Evolutionary conservation across 1,284 basidiomycete species (phyloP), one percentile per base, ranked within the genome.

Genomic region (Trichosporon sp.): DNA sequence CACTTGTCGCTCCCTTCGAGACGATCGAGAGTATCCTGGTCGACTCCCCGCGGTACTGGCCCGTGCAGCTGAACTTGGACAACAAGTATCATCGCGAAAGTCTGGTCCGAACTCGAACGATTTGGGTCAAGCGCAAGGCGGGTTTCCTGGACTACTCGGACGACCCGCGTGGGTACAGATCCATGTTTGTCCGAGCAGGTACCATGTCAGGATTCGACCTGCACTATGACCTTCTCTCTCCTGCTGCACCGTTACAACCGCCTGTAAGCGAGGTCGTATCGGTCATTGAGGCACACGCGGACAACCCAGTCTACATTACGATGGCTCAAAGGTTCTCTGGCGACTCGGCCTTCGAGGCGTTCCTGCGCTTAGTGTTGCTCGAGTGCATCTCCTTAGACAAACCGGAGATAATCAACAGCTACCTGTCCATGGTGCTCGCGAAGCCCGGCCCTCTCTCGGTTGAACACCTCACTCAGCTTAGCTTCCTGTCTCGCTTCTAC

Each of bases 1-100:
- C 96, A 0, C 88, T 98, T 5, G 91, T 98, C 68, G 94, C 95
- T 0, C 91, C 95, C 73, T 88, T 97, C 71, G 90, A 92, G 76
- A 89, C 88, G 66, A 85, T 98, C 14, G 84, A 89, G 59, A 90
- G 91, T 0, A 91, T 98, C 74, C 87, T 91, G 66, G 90, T 95
- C 48, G 94, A 96, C 78, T 96, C 93, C 0, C 93, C 93, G 5
- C 89, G 96, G 11, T 98, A 99, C 83, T 98, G 94, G 92, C 91
- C 94, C 0, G 91, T 95, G 82, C 59, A 63, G 8, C 31, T 63
- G 4, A 35, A 37, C 59, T 14, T 63, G 14, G 31, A 63, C 32
- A 63, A 63, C 59, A 89, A 90, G 70, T 87, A 96, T 59, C 91
- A 95, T 80, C 88, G 88, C 66, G 88, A 88, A 54, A 87, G 87